Conservation (phyloP, 2,329 filamentous ascomycete species). For the Lachnellula subtilissima region DNA sequence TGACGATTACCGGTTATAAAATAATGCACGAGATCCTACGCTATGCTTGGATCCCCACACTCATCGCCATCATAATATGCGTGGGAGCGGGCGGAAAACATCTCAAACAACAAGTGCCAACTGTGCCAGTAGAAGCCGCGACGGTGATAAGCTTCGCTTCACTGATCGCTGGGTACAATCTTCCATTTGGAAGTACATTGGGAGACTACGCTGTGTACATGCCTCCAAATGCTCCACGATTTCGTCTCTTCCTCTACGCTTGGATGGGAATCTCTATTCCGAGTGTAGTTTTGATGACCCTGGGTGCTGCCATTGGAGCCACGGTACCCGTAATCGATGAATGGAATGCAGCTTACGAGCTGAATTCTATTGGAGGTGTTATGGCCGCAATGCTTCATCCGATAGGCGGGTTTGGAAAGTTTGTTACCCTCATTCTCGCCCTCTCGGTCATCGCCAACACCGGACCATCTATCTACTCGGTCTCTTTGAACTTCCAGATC, state of each 20-base stretch:
- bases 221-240: slow-evolving; percentile 45
- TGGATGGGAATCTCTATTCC: slow-evolving; percentile 52
- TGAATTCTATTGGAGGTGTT: slow-evolving; percentile 52
- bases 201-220: slow-evolving; percentile 60
- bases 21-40: slow-evolving; percentile 54
- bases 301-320: slow-evolving; percentile 61
- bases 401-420: slow-evolving; percentile 56
- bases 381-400: slow-evolving; percentile 55
- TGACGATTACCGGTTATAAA: slow-evolving; percentile 58
- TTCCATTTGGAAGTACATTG: slow-evolving; percentile 55
- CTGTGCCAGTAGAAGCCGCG: slow-evolving; percentile 38
- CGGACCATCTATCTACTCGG: slow-evolving; percentile 55
- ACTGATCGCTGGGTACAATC: slow-evolving; percentile 58
- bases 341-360: slow-evolving; percentile 51
- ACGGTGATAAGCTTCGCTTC: slow-evolving; percentile 53
- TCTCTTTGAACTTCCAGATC: slow-evolving; percentile 62
- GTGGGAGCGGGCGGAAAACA: slow-evolving; percentile 48
- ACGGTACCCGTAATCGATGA: slow-evolving; percentile 48
- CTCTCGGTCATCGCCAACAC: slow-evolving; percentile 56
- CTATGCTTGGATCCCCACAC: slow-evolving; percentile 51
- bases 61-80: slow-evolving; percentile 51
- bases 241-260: slow-evolving; percentile 46
- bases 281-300: slow-evolving; percentile 54
- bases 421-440: slow-evolving; percentile 54
- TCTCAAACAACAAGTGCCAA: slow-evolving; percentile 43